Percentiles rank a stretch among this genome's conserved stretches.
Conservation (phyloP, 2,329 filamentous ascomycete genomes). For the Fusarium sp. region DNA sequence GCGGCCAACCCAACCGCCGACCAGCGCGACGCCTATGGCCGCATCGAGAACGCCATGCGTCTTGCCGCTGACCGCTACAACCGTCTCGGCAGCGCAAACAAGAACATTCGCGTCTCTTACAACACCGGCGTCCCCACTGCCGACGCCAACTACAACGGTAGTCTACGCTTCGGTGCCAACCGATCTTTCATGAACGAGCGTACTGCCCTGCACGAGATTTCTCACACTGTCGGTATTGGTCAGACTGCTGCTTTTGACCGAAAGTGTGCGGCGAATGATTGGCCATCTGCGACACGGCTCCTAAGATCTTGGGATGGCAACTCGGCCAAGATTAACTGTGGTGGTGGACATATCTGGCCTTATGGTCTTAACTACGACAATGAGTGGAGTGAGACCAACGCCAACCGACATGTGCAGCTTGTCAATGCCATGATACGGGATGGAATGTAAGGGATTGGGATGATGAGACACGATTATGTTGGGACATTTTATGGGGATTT, state of each 20-base stretch:
- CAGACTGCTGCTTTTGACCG: conserved; percentile 56
- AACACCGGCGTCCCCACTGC: conserved; percentile 58
- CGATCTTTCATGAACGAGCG: conserved; percentile 61
- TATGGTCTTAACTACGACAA: conserved; percentile 58
- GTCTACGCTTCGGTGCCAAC: conserved; percentile 60
- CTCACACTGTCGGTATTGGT: conserved; percentile 61
- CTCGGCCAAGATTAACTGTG: conserved; percentile 53
- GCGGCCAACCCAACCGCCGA: conserved; percentile 55
- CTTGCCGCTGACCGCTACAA: conserved; percentile 56
- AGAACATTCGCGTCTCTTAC: conserved; percentile 56
- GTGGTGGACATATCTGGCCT: conserved; percentile 56
- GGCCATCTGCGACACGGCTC: conserved; percentile 56
- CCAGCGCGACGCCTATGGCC: conserved; percentile 56
- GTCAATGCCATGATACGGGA: conserved; percentile 60
- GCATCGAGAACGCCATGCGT: conserved; percentile 58
- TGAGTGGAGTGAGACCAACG: conserved; percentile 60
- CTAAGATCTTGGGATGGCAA: conserved; percentile 56
- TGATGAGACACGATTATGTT: background rate
- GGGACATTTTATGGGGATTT: background rate
- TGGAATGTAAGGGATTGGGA: conserved; percentile 41
- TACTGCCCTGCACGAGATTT: conserved; percentile 61
- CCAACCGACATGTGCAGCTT: conserved; percentile 56
- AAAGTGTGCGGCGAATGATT: conserved; percentile 55
- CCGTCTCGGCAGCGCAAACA: conserved; percentile 50
- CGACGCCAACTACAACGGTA: conserved; percentile 59